A percentile compares a stretch with the other conserved stretches of the same genome.
Conservation (phyloP, 176 grass and related monocot genomes). For the Olyra latifolia region DNA sequence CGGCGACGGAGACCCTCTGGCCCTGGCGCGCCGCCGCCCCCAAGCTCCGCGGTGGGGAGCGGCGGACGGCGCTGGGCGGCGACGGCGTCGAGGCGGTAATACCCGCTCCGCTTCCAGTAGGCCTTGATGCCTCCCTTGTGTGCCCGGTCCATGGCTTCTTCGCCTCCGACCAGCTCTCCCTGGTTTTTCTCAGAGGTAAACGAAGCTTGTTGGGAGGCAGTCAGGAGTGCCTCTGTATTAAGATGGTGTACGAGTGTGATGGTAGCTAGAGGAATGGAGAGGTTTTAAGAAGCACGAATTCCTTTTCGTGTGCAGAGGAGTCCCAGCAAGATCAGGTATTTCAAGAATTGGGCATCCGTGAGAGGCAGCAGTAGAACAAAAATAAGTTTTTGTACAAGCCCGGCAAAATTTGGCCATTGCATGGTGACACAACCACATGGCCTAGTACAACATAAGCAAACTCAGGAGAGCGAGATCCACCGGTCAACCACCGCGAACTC, state of each 20-base stretch:
- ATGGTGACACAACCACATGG: too few species aligned
- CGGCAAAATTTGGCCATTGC: too few species aligned
- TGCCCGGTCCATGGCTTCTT: slow-evolving; percentile 33
- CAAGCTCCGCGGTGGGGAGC: slow-evolving; percentile 41
- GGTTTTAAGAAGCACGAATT: not conserved
- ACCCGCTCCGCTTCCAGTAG: slow-evolving; percentile 70
- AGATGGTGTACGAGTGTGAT: not conserved
- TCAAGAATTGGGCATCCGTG: not conserved
- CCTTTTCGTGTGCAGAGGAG: not conserved
- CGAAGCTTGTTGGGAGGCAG: not conserved
- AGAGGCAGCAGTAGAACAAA: too few species aligned
- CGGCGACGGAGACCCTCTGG: not conserved
- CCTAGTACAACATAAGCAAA: too few species aligned
- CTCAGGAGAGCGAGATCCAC: too few species aligned
- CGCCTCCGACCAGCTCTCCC: not conserved
- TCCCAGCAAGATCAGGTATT: not conserved
- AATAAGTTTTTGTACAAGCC: too few species aligned
- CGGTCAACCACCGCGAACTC: too few species aligned
- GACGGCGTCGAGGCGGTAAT: slow-evolving; percentile 37
- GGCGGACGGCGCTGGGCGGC: slow-evolving; percentile 28
- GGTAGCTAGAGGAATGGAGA: not conserved
- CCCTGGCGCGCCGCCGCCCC: not conserved
- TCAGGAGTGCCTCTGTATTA: not conserved
- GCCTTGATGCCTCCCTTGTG: slow-evolving; percentile 58
- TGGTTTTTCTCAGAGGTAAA: not conserved